Evolutionary conservation across 345 rosid genomes (phyloP), one percentile per base, ranked within the genome.

Genomic region (Brassica nigra): DNA sequence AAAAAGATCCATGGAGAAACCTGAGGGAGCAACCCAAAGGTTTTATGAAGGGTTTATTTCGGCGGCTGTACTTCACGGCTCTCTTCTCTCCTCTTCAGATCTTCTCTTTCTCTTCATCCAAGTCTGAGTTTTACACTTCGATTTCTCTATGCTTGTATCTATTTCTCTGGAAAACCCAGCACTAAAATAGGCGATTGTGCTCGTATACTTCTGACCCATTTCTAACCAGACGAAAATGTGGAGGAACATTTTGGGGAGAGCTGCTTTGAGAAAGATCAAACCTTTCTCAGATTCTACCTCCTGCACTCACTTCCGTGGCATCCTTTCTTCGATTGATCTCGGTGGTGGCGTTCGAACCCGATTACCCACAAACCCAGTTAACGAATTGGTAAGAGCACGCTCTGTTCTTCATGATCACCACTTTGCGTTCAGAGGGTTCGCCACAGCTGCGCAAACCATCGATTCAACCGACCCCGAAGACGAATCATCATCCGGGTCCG

Each of bases 401-500:
- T 64, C 77, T 4, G 5, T 57, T 73, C 70, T 29, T 62, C 67
- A 69, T 2, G 58, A 72, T 52, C 76, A 37, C 29, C 28, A 66
- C 49, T 64, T 76, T 23, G 5, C 59, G n/a, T 23, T 66, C 34
- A 87, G 83, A 57, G 84, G 86, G 8, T 86, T 83, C 64, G 95
- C 88, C 0, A 84, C 87, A 39, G 85, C 88, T 59, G 97, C 97
- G 1, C 86, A 91, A 82, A 90, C 88, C 9, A 66, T 88, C 67
- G 81, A 83, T 74, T 89, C 94, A 0, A 86, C 87, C 11, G 92
- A 85, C 2, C 83, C 79, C 5, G 97, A 94, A 64, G 90, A 91
- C 42, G 93, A 92, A 29, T 81, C 88, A 5, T 90, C 93, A 8
- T 90, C 93, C 4, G 92, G 91, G 70, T 84, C 88, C 10, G 97